Evolutionary conservation across 139 green algal species (phyloP).

Genomic region (Edaphochlamys debaryana): DNA sequence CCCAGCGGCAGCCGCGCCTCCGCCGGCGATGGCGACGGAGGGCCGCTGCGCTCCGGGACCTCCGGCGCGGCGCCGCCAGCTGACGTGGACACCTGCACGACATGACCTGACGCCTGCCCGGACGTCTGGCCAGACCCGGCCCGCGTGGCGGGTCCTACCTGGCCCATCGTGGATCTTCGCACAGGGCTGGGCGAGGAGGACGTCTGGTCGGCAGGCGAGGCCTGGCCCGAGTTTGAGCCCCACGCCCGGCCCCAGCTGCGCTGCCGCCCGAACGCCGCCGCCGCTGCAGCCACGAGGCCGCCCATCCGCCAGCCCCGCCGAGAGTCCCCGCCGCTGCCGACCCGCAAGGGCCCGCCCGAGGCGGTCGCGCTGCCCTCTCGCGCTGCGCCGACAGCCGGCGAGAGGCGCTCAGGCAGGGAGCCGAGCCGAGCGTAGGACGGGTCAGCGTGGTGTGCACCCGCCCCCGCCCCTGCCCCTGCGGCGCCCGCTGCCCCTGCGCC

Average conservation of each 20-base stretch:
- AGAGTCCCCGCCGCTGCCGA: background rate
- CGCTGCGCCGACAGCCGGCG: background rate
- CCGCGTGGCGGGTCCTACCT: too few relatives aligned
- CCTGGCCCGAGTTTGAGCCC: background rate
- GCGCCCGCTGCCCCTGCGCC: too few relatives aligned
- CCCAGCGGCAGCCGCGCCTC: background rate
- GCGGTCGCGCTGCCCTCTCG: background rate
- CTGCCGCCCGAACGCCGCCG: constrained; percentile 14
- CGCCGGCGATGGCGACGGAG: too few relatives aligned
- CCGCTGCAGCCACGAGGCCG: background rate
- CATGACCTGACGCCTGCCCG: too few relatives aligned
- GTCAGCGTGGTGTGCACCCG: too few relatives aligned
- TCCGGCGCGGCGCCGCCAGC: too few relatives aligned
- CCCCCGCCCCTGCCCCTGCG: background rate
- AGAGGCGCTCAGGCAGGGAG: background rate
- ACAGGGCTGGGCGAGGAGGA: too few relatives aligned
- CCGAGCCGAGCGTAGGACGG: background rate
- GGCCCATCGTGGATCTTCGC: too few relatives aligned
- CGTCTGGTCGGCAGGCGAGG: too few relatives aligned
- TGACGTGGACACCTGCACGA: too few relatives aligned
- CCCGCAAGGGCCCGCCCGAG: background rate
- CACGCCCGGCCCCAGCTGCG: background rate
- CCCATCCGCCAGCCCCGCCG: background rate
- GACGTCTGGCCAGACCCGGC: too few relatives aligned
- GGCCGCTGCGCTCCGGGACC: background rate